A percentile compares a stretch with the other conserved stretches of the same genome.
Conservation (phyloP, 352 stramenopile species). For the Globisporangium parvum region DNA sequence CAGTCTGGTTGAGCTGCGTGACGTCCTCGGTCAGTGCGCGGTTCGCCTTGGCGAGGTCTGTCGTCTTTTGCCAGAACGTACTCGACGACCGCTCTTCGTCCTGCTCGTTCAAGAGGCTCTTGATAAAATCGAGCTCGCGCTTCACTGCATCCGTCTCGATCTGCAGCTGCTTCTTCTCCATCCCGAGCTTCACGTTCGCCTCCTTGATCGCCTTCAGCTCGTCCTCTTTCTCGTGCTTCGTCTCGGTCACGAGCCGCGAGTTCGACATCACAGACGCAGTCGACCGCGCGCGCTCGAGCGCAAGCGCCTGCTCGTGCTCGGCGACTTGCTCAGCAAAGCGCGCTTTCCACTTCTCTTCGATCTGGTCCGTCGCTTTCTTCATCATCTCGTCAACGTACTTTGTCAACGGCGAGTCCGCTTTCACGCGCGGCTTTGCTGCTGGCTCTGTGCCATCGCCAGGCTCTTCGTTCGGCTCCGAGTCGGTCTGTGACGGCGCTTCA, state of each 20-base stretch:
- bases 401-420: constrained; percentile 54
- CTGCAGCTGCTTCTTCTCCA: constrained; percentile 69
- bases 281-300: constrained; percentile 57
- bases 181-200: constrained; percentile 43
- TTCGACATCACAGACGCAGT: constrained; percentile 59
- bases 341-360: constrained; percentile 78
- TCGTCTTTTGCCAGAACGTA: constrained; percentile 86
- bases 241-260: constrained; percentile 63
- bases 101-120: constrained; percentile 62
- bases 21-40: constrained; percentile 67
- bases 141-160: constrained; percentile 60
- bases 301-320: constrained; percentile 61
- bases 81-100: constrained; percentile 67
- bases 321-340: constrained; percentile 61
- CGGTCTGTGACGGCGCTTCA: constrained; percentile 3
- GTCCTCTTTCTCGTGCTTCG: constrained; percentile 69
- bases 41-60: constrained; percentile 77
- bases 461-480: constrained; percentile 13
- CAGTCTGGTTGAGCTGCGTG: constrained; percentile 48
- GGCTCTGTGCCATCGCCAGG: constrained; percentile 4
- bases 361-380: constrained; percentile 72
- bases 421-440: constrained; percentile 5
- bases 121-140: constrained; percentile 65
- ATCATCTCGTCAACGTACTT: constrained; percentile 70
- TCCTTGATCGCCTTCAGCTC: constrained; percentile 69